Conservation (phyloP, 306 rosid genomes). For the Vigna trinervia region DNA sequence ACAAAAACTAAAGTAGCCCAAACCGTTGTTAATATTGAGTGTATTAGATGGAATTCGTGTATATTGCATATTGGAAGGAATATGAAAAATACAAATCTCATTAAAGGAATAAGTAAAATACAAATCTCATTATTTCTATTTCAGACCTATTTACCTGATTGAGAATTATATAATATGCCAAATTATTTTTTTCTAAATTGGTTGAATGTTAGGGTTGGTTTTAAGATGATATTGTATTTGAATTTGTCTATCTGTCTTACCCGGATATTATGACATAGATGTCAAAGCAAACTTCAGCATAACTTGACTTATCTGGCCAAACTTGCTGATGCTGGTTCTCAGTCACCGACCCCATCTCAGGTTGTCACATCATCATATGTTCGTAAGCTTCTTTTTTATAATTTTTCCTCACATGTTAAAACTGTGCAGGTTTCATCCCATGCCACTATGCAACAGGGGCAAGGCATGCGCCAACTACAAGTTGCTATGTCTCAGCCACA, state of each 20-base stretch:
- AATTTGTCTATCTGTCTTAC: conserved; percentile 1
- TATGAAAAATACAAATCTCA: conserved; percentile 11
- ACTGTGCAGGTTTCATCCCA: conserved; percentile 38
- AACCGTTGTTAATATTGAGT: neutral
- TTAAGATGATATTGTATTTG: conserved; percentile 8
- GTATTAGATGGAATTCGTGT: neutral
- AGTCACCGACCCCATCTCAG: conserved; percentile 46
- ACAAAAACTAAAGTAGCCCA: neutral
- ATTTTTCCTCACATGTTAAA: conserved; percentile 34
- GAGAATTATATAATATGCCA: no score
- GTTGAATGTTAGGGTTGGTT: conserved; percentile 4
- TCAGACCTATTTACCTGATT: conserved; percentile 17
- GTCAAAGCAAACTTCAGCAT: conserved; percentile 61
- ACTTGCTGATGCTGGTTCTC: conserved; percentile 55
- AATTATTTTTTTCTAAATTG: neutral
- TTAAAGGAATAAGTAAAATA: neutral
- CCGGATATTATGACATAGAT: conserved; percentile 42
- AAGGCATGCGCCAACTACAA: conserved; percentile 44
- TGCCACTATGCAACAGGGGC: conserved; percentile 45
- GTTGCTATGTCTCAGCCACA: conserved; percentile 50
- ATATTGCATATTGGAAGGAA: neutral
- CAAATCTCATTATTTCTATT: neutral
- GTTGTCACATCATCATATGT: conserved; percentile 41
- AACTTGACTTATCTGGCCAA: conserved; percentile 61
- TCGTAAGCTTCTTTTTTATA: neutral